Conservation (phyloP, 371 early-diverging fungal species). For the Lichtheimia ramosa region DNA sequence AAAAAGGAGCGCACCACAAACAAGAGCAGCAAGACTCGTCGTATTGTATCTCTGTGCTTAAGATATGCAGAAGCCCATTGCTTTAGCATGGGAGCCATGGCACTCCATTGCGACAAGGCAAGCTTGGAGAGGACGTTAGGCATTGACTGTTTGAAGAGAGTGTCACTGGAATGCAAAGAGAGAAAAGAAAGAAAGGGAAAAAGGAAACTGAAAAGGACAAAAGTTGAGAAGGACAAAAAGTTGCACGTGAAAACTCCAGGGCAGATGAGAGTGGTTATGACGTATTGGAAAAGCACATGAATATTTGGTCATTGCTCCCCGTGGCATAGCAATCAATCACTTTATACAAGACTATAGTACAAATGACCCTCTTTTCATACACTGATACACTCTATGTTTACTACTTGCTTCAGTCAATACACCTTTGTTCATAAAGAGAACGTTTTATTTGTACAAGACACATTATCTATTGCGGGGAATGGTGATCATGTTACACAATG, state of each 20-base stretch:
- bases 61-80: constrained; percentile 9
- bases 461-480: too few relatives aligned
- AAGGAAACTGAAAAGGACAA: neutral
- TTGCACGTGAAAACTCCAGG: neutral
- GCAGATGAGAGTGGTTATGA: too few relatives aligned
- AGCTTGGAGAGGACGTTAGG: constrained; percentile 10
- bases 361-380: too few relatives aligned
- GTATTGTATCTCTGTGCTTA: constrained; percentile 40
- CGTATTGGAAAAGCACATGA: too few relatives aligned
- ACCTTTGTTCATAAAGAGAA: too few relatives aligned
- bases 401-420: too few relatives aligned
- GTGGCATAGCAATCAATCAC: too few relatives aligned
- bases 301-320: too few relatives aligned
- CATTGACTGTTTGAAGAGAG: neutral
- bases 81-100: constrained; percentile 5
- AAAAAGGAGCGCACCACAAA: constrained; percentile 44
- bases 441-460: too few relatives aligned
- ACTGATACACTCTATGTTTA: too few relatives aligned
- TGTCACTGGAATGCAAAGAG: neutral
- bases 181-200: neutral
- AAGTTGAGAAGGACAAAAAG: constrained; percentile 4
- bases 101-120: constrained; percentile 9
- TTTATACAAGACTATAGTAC: too few relatives aligned
- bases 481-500: too few relatives aligned
- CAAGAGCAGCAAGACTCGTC: constrained; percentile 38